Conservation (phyloP, 768 basidiomycete species). For the Polyporus arcularius region DNA sequence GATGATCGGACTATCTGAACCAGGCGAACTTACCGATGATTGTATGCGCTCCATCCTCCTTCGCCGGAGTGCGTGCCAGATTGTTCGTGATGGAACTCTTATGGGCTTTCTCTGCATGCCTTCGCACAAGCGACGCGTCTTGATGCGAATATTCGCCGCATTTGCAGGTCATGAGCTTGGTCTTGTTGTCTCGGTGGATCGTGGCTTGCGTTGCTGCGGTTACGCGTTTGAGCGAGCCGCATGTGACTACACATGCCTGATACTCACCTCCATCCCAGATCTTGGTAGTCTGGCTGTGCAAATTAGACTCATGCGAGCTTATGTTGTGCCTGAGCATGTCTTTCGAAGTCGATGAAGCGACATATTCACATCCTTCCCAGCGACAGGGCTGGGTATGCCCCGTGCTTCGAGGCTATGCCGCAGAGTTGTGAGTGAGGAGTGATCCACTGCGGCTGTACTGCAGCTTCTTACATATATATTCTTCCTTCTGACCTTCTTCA, state of each 20-base stretch:
- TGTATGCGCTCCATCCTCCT: not conserved
- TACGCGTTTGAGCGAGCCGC: too few relatives aligned
- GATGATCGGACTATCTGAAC: not conserved
- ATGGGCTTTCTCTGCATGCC: not conserved
- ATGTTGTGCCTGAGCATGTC: not conserved
- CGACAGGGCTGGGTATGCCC: too few relatives aligned
- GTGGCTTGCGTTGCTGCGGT: conserved; percentile 1
- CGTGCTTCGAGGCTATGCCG: not conserved
- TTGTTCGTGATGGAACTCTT: not conserved
- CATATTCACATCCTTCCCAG: not conserved
- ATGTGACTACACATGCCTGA: not conserved
- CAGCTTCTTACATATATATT: too few relatives aligned
- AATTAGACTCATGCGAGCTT: not conserved
- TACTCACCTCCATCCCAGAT: conserved; percentile 3
- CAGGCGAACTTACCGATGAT: not conserved
- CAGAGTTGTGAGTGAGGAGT: not conserved
- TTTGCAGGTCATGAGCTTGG: conserved; percentile 1
- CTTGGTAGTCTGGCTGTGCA: not conserved
- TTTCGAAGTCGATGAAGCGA: not conserved
- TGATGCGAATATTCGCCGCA: conserved; percentile 3
- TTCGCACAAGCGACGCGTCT: not conserved
- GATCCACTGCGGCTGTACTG: too few relatives aligned
- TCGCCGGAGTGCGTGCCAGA: too few relatives aligned
- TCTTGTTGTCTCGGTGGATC: conserved; percentile 4
- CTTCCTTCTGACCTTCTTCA: too few relatives aligned